Conservation (phyloP, 768 basidiomycete genomes). For the Boletus tylopilopsis region DNA sequence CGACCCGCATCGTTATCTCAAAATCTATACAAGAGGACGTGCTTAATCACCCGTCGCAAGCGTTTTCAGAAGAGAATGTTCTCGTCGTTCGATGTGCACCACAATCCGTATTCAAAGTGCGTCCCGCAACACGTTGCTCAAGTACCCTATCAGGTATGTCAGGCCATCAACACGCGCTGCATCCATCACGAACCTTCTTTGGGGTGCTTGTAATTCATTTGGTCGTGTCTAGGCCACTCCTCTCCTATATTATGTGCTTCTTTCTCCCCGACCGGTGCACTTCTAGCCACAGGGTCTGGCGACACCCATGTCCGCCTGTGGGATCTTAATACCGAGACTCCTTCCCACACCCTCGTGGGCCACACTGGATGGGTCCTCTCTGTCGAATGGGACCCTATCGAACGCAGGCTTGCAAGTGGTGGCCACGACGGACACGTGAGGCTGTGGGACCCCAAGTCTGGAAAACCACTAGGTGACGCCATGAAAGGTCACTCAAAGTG, state of each 20-base stretch:
- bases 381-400: slow-evolving; percentile 95
- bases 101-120: slow-evolving; percentile 91
- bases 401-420: slow-evolving; percentile 86
- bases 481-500: slow-evolving; percentile 94
- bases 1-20: slow-evolving; percentile 78
- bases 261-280: slow-evolving; percentile 89
- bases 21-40: slow-evolving; percentile 84
- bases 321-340: slow-evolving; percentile 91
- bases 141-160: slow-evolving; percentile 79
- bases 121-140: slow-evolving; percentile 92
- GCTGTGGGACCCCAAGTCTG: slow-evolving; percentile 92
- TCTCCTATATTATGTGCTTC: slow-evolving; percentile 93
- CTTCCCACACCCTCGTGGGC: slow-evolving; percentile 80
- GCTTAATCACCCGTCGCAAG: slow-evolving; percentile 63
- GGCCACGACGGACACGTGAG: slow-evolving; percentile 92
- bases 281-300: slow-evolving; percentile 93
- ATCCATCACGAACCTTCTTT: slow-evolving; percentile 1
- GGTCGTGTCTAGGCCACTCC: slow-evolving; percentile 61
- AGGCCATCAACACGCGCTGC: background rate
- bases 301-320: slow-evolving; percentile 91
- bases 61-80: slow-evolving; percentile 82
- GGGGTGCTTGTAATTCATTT: slow-evolving; percentile 4
- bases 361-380: slow-evolving; percentile 97
- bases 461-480: slow-evolving; percentile 84
- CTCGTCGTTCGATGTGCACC: slow-evolving; percentile 89